Base-by-base conservation (phyloP, 2,329 filamentous ascomycete genomes). In the Fusarium paranaense region DNA sequence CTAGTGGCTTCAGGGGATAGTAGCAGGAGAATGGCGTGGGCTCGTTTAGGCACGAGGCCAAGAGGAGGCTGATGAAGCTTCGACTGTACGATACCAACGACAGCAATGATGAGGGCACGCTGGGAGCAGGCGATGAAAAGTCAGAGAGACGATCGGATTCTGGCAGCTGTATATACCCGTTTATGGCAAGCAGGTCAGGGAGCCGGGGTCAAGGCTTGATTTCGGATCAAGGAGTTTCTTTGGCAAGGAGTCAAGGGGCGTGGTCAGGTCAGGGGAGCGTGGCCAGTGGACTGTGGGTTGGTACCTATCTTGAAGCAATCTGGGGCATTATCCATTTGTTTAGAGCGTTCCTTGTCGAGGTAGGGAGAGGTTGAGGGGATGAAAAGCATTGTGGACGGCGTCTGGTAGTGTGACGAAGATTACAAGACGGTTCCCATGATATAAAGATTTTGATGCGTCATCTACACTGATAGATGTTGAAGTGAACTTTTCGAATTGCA, bases 51-150 rank as follows among this genome's bases (percentile, higher is more conserved):
- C 9, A 50, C 2, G 52, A 37, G 38, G 54, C 5, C 18, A 38
- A 32, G 20, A 30, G 42, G 27, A 32, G 16, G 66, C 60, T 65
- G 70, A 56, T 54, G 65, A 35, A 65, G 69, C 35, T 67, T 70
- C 56, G 67, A 75, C 62, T 73, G 42, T 60, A 74, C 18, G 72
- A 75, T 75, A 73, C 47, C 69, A 73, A 74, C 57, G 66, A 73
- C 62, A 62, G 67, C 40, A 65, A 56, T 73, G 60, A 74, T 45
- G 69, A 75, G 30, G 35, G 65, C 56, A 70, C 32, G 56, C 67
- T 20, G 16, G 35, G 32, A 45, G 56, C 27, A 33, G 54, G 27
- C 13, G 25, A 58, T 57, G 32, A 45, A 52, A 57, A 62, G 25
- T 32, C 50, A 42, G 60, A 59, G 60, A 42, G 22, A 66, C 25